Base-by-base conservation (phyloP, 441 rosid species). In the Erodium trifolium region DNA sequence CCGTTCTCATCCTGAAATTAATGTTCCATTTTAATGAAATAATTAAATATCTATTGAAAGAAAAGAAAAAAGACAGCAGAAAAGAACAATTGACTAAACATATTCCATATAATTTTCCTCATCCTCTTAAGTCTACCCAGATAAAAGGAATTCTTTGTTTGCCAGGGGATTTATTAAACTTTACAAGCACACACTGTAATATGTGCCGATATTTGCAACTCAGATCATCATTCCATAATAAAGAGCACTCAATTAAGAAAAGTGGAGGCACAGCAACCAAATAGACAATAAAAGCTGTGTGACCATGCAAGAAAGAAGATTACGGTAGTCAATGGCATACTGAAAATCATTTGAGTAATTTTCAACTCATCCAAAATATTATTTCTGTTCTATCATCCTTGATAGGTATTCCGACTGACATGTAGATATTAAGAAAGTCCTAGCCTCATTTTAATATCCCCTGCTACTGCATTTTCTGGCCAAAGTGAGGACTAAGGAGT, bases 1-100 rank as follows among this genome's bases (percentile, higher is more conserved):
- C 71, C 71, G 65, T 67, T 63, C 35, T 60, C 72, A 73, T 71
- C 78, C 87, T 85, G 68, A 45, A 72, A 73, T 3, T 18, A 19
- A 59, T 11, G 31, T 59, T 59, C 4, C 19, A 59, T 3, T 19
- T 59, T 17, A 1, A 59, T 18, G 31, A 19, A 59, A 18, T 18
- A 59, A 19, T 1, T 8, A 11, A 13, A 59, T 6, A 18, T 23
- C 45, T 23, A 19, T 9, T 19, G 34, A 59, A 59, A 59, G 5
- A 59, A 59, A 59, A 59, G 5, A 59, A 59, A 55, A 55, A 59
- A 59, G 63, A 8, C 13, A 17, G 18, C 31, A 2, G 31, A 59
- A 59, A 59, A 59, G 27, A 59, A 19, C 31, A 23, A 7, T 31
- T 7, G 64, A 59, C 31, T 59, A 12, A 3, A 59, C 19, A 59